Percentiles rank a stretch among this genome's conserved stretches.
These are phyloP conservation scores for Linum tenue DNA, from an alignment of 345 rosid species.

Conservation along the genomic window DNA sequence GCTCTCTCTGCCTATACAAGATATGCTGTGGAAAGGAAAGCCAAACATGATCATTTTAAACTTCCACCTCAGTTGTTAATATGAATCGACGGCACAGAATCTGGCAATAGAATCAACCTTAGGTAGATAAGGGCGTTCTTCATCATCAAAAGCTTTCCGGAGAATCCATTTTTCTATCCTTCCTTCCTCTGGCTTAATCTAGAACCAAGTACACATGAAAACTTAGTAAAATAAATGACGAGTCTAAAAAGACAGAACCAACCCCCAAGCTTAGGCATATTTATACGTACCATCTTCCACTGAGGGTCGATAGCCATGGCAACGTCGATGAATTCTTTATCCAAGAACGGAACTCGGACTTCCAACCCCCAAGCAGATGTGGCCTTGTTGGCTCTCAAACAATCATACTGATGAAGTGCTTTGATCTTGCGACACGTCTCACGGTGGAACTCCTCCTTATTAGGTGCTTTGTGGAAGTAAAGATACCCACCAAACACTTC, in stretches of 20 bases:
- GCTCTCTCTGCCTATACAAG: constrained; percentile 91
- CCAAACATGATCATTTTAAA: background rate
- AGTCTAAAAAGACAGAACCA: too few relatives aligned
- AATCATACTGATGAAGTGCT: constrained; percentile 84
- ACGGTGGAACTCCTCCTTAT: constrained; percentile 70
- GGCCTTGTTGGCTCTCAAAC: constrained; percentile 88
- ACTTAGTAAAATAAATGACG: too few relatives aligned
- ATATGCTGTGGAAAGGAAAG: constrained; percentile 43
- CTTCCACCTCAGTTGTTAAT: background rate
- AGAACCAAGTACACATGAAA: background rate
- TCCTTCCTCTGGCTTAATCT: constrained; percentile 64
- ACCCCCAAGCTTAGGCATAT: background rate
- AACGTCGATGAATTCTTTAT: constrained; percentile 64
- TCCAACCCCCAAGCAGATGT: constrained; percentile 96
- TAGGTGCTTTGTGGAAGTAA: constrained; percentile 94
- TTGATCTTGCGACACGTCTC: constrained; percentile 94
- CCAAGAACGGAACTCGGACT: constrained; percentile 86
- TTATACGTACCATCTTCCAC: constrained; percentile 57
- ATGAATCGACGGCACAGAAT: background rate
- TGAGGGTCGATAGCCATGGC: constrained; percentile 88
- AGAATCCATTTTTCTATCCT: constrained; percentile 79
- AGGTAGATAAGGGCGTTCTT: constrained; percentile 76
- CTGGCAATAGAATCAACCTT: constrained; percentile 29
- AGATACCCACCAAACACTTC: constrained; percentile 93
- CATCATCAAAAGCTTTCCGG: constrained; percentile 81